Conservation (phyloP, 1,139 yeast genomes). For the Taphrina deformans region DNA sequence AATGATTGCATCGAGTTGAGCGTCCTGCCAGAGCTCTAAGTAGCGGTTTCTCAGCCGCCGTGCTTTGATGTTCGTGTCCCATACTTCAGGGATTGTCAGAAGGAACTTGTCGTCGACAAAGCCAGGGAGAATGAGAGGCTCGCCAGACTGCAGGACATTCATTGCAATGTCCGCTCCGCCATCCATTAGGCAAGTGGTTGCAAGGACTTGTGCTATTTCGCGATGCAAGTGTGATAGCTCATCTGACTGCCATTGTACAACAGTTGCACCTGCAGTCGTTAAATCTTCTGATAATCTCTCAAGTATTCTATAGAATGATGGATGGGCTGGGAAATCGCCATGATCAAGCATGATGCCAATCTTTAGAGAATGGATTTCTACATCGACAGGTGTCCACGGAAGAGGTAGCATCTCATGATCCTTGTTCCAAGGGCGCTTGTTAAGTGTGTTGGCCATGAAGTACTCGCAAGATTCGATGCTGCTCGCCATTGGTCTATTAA, state of each 20-base stretch:
- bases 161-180: constrained; percentile 18
- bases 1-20: constrained; percentile 2
- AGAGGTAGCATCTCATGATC: constrained; percentile 9
- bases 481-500: constrained; percentile 13
- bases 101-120: constrained; percentile 1
- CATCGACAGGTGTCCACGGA: not conserved
- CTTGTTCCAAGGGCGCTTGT: not conserved
- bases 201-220: constrained; percentile 5
- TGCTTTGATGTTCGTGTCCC: constrained; percentile 1
- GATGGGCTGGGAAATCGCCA: constrained; percentile 18
- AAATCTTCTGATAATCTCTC: not conserved
- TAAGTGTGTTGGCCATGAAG: constrained; percentile 1
- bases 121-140: constrained; percentile 20
- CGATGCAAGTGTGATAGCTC: constrained; percentile 11
- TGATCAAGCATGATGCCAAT: constrained; percentile 21
- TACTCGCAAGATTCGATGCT: constrained; percentile 9
- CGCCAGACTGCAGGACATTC: constrained; percentile 1
- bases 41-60: constrained; percentile 1
- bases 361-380: not conserved
- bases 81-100: not conserved
- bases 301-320: constrained; percentile 9
- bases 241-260: constrained; percentile 11
- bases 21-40: not conserved
- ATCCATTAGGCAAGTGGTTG: constrained; percentile 14
- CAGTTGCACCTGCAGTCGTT: not conserved